Conservation (phyloP, 257 asterid genomes). For the Plantago elongata region DNA sequence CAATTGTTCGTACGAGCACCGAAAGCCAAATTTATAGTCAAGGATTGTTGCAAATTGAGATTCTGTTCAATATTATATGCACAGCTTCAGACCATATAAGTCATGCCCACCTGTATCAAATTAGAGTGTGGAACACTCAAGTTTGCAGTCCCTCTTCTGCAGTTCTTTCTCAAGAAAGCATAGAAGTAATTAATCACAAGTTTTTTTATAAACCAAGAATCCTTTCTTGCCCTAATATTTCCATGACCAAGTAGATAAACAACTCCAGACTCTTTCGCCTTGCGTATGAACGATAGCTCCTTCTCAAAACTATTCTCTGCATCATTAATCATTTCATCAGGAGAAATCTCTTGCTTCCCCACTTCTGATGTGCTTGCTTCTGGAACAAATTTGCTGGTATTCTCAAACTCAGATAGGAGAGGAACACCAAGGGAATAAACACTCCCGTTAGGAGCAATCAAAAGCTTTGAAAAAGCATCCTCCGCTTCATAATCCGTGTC, state of each 20-base stretch:
- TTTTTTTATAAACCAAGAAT: conserved; percentile 91
- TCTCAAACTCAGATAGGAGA: conserved; percentile 67
- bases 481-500: conserved; percentile 65
- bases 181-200: conserved; percentile 84
- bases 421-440: conserved; percentile 83
- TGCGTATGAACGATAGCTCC: conserved; percentile 77
- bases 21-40: too few relatives aligned
- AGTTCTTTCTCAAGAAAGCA: conserved; percentile 83
- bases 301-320: conserved; percentile 78
- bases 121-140: conserved; percentile 87
- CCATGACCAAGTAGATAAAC: conserved; percentile 96
- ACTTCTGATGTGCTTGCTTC: conserved; percentile 37
- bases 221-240: conserved; percentile 82
- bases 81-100: conserved; percentile 73
- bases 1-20: too few relatives aligned
- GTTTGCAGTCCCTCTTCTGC: conserved; percentile 81
- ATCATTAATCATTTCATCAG: conserved; percentile 37
- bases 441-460: conserved; percentile 90
- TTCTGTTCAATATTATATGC: too few relatives aligned
- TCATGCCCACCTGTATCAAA: conserved; percentile 92
- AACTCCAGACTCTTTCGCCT: conserved; percentile 81
- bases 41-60: too few relatives aligned
- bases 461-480: conserved; percentile 53
- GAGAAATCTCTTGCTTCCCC: conserved; percentile 19
- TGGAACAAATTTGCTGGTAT: conserved; percentile 36